A percentile compares a stretch with the other conserved stretches of the same genome.
Evolutionary conservation across 1,284 basidiomycete species (phyloP).

Genomic region (Cutaneotrichosporon dermatis): DNA sequence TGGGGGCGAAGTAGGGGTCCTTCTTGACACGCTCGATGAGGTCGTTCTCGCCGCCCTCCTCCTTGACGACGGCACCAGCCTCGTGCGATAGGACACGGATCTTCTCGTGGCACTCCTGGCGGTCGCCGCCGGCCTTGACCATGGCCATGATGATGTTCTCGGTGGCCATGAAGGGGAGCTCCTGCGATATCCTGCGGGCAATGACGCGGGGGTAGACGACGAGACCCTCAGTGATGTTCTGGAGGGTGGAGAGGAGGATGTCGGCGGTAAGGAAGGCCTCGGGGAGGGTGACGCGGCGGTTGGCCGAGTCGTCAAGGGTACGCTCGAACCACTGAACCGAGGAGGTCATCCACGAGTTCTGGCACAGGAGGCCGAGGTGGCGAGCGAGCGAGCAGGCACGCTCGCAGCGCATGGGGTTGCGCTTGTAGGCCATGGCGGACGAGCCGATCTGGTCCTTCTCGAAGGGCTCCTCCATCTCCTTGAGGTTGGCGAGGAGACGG

Average conservation of each 20-base stretch:
- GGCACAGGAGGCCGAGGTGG: conserved; percentile 87
- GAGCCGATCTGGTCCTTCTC: conserved; percentile 97
- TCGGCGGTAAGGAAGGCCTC: conserved; percentile 97
- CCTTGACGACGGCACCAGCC: conserved; percentile 90
- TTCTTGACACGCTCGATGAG: conserved; percentile 78
- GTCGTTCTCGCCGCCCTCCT: conserved; percentile 92
- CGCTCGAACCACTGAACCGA: conserved; percentile 96
- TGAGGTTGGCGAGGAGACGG: conserved; percentile 83
- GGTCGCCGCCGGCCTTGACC: conserved; percentile 87
- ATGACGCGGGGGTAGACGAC: conserved; percentile 98
- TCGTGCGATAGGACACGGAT: conserved; percentile 95
- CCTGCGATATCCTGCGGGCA: conserved; percentile 81
- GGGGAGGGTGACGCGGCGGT: conserved; percentile 90
- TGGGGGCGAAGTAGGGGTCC: conserved; percentile 62
- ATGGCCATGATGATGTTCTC: conserved; percentile 99
- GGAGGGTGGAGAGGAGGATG: conserved; percentile 89
- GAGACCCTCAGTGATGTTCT: conserved; percentile 94
- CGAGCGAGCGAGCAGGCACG: conserved; percentile 91
- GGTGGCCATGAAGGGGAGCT: conserved; percentile 98
- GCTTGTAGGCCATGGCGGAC: conserved; percentile 98
- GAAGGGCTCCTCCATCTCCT: conserved; percentile 99
- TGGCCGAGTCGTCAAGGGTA: conserved; percentile 94
- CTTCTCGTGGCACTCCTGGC: conserved; percentile 95
- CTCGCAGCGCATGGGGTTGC: conserved; percentile 98
- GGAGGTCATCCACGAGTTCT: conserved; percentile 87